phyloP scores from a whole-genome alignment of 805 yeast species.

The Deakozyma indianensis region DNA sequence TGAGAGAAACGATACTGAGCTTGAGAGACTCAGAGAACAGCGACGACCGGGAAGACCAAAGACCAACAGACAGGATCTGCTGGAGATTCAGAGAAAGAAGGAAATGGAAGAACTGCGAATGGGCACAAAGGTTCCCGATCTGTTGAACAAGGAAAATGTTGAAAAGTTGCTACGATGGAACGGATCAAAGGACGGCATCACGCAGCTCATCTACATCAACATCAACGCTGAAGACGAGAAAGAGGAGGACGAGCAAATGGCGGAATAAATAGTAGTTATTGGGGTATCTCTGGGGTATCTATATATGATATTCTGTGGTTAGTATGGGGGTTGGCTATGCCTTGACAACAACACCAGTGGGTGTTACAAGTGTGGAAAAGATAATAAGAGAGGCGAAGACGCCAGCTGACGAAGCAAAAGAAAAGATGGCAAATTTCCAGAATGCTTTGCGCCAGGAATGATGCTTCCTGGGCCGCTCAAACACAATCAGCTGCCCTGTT shows the following conservation, averaged over 20 bases:
- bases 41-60: slow-evolving; percentile 88
- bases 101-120: slow-evolving; percentile 50
- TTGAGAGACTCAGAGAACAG: slow-evolving; percentile 40
- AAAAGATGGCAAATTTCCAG: slow-evolving; percentile 4
- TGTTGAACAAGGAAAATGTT: slow-evolving; percentile 47
- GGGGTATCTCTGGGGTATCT: no score
- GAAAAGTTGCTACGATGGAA: slow-evolving; percentile 57
- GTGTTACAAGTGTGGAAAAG: neutral
- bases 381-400: neutral
- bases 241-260: neutral
- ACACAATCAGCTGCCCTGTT: slow-evolving; percentile 25
- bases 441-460: slow-evolving; percentile 4
- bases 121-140: slow-evolving; percentile 62
- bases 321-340: neutral
- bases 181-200: slow-evolving; percentile 66
- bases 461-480: slow-evolving; percentile 20
- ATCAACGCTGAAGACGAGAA: neutral
- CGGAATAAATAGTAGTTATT: neutral
- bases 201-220: slow-evolving; percentile 12
- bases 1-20: slow-evolving; percentile 60
- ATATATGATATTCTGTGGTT: no score
- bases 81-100: slow-evolving; percentile 45
- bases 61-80: slow-evolving; percentile 47
- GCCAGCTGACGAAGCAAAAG: slow-evolving; percentile 5
- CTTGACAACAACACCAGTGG: neutral